These are phyloP conservation scores for Spirogloea muscicola DNA, from an alignment of 139 green algal genomes.

Conservation along the genomic window DNA sequence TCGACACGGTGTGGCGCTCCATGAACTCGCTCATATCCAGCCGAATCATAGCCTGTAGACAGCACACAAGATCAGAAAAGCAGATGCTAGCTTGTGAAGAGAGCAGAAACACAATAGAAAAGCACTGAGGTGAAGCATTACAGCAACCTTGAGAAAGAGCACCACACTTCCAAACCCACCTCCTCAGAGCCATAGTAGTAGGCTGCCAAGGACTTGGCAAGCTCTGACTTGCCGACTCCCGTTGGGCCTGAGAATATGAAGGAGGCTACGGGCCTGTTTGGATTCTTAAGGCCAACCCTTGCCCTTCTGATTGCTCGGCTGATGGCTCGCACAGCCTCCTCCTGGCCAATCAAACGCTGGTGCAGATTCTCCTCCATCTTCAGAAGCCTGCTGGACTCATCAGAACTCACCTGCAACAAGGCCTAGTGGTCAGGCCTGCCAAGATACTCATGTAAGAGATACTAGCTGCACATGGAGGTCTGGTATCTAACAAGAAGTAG, in stretches of 20 bases:
- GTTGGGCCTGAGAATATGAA: constrained; percentile 93
- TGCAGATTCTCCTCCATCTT: constrained; percentile 99
- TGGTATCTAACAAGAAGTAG: no score
- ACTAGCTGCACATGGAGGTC: no score
- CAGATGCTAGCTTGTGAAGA: neutral
- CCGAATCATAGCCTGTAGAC: constrained; percentile 63
- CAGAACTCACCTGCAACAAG: constrained; percentile 66
- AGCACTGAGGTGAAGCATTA: neutral
- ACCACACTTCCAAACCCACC: constrained; percentile 5
- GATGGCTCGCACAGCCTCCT: constrained; percentile 81
- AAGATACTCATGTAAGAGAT: no score
- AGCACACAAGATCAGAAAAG: neutral
- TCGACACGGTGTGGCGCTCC: constrained; percentile 98
- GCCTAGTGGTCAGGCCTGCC: no score
- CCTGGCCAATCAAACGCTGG: constrained; percentile 89
- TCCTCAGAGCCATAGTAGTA: constrained; percentile 99
- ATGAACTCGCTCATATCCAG: constrained; percentile 99
- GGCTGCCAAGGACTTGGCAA: constrained; percentile 94
- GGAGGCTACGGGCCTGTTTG: constrained; percentile 90
- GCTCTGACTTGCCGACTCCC: constrained; percentile 97
- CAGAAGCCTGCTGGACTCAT: constrained; percentile 91
- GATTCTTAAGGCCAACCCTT: constrained; percentile 96
- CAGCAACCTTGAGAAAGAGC: neutral
- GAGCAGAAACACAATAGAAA: neutral
- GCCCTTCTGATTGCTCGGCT: constrained; percentile 88